Conservation (phyloP, 208 protist genomes). For the Leishmania guyanensis region DNA sequence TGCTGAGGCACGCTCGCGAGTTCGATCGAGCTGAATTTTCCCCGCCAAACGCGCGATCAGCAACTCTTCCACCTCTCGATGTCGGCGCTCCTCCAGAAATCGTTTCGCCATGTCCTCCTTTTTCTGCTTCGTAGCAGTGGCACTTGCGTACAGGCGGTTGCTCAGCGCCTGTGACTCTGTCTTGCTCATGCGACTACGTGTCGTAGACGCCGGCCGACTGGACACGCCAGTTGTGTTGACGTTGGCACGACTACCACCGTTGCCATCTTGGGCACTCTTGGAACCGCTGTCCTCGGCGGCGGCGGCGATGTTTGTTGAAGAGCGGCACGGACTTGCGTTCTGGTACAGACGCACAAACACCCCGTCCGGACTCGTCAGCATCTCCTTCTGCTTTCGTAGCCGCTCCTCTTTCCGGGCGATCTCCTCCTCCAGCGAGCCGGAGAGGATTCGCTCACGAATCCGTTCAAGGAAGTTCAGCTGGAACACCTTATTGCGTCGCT, state of each 20-base stretch:
- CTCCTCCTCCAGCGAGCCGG: conserved; percentile 45
- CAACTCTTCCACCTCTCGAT: conserved; percentile 59
- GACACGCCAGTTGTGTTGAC: conserved; percentile 14
- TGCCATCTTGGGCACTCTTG: conserved; percentile 5
- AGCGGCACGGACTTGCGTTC: conserved; percentile 10
- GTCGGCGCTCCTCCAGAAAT: conserved; percentile 32
- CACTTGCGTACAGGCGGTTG: conserved; percentile 55
- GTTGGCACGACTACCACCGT: neutral
- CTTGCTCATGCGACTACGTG: conserved; percentile 18
- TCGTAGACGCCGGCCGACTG: conserved; percentile 10
- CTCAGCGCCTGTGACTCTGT: conserved; percentile 26
- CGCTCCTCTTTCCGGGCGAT: conserved; percentile 39
- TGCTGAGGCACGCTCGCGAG: neutral
- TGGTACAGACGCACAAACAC: conserved; percentile 77
- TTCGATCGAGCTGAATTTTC: conserved; percentile 38
- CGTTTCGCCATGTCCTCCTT: conserved; percentile 26
- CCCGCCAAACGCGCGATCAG: conserved; percentile 52
- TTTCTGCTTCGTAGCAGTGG: conserved; percentile 8
- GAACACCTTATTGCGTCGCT: conserved; percentile 48
- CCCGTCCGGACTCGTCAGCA: conserved; percentile 36
- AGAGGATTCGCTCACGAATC: conserved; percentile 53
- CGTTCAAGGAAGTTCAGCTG: conserved; percentile 58
- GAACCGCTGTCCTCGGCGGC: neutral
- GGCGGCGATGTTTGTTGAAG: neutral
- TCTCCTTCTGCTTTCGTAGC: conserved; percentile 40